Base-by-base conservation (phyloP, 345 rosid genomes). In the Brassica carinata region DNA sequence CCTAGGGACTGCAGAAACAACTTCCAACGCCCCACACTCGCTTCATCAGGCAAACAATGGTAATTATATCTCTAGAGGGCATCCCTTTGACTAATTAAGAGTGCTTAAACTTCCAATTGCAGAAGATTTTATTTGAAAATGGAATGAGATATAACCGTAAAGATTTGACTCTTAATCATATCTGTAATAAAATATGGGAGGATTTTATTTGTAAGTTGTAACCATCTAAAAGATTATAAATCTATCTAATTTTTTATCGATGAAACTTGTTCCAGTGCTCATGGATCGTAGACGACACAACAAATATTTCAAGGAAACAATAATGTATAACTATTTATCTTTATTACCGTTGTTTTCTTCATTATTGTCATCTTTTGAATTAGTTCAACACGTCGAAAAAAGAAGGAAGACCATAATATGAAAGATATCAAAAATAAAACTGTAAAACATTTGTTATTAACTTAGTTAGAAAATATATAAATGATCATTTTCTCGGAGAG, bases 401-500 rank as follows among this genome's bases (percentile, higher is more conserved):
- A 51, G 8, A 51, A 51, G 58, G 8, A 51, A 5, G 58, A 2
- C 18, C 7, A n/a, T n/a, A 5, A n/a, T n/a, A 51, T n/a, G 18
- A 51, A 51, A 51, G 58, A 51, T 51, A 51, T 1, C 58, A 51
- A 51, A 51, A n/a, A 51, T 51, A 51, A n/a, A 51, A 51, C 63
- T 36, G 68, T 57, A 31, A 19, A 59, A 58, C 58, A 33, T 23
- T 5, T 38, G 0, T 51, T 48, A 33, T 27, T 6, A 51, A 38
- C 0, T 6, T 40, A 69, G 57, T 87, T 67, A 90, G 71, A 89
- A 85, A 67, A 91, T 90, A 78, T 80, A 90, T 82, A 96, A 79
- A 78, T 87, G 96, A 79, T 90, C 98, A 26, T 90, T 84, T 66
- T 96, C 96, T 86, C 99, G 83, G 63, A 91, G 71, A 73, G 87